phyloP scores from a whole-genome alignment of 140 eudicot species.

The Cichorium intybus region DNA sequence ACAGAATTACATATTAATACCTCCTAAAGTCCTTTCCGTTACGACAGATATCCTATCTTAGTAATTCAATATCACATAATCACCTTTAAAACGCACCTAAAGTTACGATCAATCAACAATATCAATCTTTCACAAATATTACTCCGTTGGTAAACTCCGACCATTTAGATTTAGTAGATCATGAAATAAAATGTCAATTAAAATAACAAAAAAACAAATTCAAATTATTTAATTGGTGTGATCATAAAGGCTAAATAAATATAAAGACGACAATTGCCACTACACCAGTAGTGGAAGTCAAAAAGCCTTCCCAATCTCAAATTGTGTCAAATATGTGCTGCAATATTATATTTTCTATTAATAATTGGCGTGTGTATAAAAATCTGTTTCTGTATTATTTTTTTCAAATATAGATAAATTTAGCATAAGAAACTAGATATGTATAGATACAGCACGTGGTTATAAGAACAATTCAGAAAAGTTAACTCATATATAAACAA shows the following conservation, averaged over 20 bases:
- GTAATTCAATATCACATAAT: background rate
- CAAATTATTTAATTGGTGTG: no score
- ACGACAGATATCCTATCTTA: no score
- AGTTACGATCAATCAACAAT: no score
- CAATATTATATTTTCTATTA: background rate
- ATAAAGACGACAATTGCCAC: background rate
- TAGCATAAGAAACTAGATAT: background rate
- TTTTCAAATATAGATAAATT: background rate
- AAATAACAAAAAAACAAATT: no score
- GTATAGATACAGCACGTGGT: background rate
- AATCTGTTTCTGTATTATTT: background rate
- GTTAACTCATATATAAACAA: background rate
- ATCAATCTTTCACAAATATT: no score
- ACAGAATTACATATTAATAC: no score
- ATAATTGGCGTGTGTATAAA: background rate
- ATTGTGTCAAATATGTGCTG: slow-evolving; percentile 4
- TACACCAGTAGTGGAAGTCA: background rate
- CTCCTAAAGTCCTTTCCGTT: no score
- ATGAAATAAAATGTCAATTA: no score
- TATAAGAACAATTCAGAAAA: no score
- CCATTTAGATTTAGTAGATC: no score
- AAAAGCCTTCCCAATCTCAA: background rate
- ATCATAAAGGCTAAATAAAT: no score
- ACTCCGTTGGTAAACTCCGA: no score
- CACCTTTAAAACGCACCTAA: background rate